Percentiles rank a stretch among this genome's conserved stretches.
Conservation (phyloP, 2,329 filamentous ascomycete genomes). For the Cladophialophora psammophila region DNA sequence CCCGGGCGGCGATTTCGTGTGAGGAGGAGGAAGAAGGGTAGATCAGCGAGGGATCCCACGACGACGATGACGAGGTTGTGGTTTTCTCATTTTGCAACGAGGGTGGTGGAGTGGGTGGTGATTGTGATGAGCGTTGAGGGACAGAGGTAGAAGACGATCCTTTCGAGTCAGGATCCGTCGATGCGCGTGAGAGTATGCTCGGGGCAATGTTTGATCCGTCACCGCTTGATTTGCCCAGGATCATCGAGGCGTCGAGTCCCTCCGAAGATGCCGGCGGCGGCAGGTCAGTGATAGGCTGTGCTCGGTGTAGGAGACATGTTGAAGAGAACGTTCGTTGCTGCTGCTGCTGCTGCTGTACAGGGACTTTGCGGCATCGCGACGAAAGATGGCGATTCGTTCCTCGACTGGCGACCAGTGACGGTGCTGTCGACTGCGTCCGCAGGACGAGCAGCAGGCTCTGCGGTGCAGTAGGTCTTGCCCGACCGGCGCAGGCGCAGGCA, state of each 20-base stretch:
- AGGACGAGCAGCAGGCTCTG: background rate
- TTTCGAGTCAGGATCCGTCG: constrained; percentile 1
- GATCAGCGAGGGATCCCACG: background rate
- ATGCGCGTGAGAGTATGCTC: constrained; percentile 3
- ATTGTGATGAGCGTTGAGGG: constrained; percentile 4
- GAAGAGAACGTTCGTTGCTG: constrained; percentile 20
- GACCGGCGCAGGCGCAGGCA: constrained; percentile 5
- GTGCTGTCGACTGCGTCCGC: background rate
- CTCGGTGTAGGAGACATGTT: constrained; percentile 7
- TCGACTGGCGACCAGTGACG: background rate
- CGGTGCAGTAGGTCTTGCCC: background rate
- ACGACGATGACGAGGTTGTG: constrained; percentile 1
- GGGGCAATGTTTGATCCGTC: background rate
- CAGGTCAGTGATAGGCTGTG: constrained; percentile 15
- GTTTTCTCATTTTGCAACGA: background rate
- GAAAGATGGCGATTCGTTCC: background rate
- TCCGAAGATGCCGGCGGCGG: background rate
- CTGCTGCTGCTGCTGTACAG: background rate
- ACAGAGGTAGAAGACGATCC: background rate
- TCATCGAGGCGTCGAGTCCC: constrained; percentile 17
- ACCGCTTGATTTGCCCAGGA: constrained; percentile 1
- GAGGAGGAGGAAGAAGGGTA: constrained; percentile 6
- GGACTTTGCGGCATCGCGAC: background rate
- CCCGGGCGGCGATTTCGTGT: background rate
- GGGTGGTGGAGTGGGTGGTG: background rate